Evolutionary conservation across 176 grass and related monocot genomes (phyloP).

Genomic region (Rhipidocladum racemiflorum): DNA sequence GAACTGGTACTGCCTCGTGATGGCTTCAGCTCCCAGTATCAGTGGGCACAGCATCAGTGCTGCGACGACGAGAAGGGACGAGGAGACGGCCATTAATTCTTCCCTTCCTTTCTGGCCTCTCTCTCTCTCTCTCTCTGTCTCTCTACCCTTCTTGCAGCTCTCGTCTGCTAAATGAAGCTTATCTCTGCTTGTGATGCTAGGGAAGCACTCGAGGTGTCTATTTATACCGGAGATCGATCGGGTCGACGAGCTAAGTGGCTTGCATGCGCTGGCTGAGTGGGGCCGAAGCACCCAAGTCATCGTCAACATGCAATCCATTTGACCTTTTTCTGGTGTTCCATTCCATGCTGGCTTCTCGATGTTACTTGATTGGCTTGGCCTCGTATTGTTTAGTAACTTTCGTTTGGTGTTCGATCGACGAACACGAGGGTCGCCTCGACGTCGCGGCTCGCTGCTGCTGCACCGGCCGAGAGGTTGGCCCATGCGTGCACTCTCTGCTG

Average conservation of each 20-base stretch:
- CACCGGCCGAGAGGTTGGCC: not conserved
- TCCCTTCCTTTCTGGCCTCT: not conserved
- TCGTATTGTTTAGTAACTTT: slow-evolving; percentile 25
- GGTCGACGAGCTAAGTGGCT: not conserved
- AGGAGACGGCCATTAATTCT: slow-evolving; percentile 7
- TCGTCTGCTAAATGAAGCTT: not conserved
- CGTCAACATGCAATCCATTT: not conserved
- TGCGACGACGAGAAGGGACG: not conserved
- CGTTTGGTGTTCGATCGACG: slow-evolving; percentile 18
- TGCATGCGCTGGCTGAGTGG: not conserved
- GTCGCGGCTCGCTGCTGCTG: slow-evolving; percentile 15
- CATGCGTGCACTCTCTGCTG: not conserved
- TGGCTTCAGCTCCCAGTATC: slow-evolving; percentile 29
- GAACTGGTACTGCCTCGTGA: slow-evolving; percentile 59
- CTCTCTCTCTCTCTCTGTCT: not conserved
- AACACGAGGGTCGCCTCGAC: slow-evolving; percentile 28
- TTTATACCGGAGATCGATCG: slow-evolving; percentile 23
- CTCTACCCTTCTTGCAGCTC: not conserved
- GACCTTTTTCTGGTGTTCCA: slow-evolving; percentile 5
- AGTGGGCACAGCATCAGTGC: not conserved
- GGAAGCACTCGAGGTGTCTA: not conserved
- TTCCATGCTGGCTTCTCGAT: not conserved
- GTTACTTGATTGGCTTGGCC: not conserved
- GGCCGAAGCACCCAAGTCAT: not conserved
- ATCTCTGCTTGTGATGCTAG: not conserved